phyloP scores from a whole-genome alignment of 371 early-diverging fungal species.

The Umbelopsis sp. region DNA sequence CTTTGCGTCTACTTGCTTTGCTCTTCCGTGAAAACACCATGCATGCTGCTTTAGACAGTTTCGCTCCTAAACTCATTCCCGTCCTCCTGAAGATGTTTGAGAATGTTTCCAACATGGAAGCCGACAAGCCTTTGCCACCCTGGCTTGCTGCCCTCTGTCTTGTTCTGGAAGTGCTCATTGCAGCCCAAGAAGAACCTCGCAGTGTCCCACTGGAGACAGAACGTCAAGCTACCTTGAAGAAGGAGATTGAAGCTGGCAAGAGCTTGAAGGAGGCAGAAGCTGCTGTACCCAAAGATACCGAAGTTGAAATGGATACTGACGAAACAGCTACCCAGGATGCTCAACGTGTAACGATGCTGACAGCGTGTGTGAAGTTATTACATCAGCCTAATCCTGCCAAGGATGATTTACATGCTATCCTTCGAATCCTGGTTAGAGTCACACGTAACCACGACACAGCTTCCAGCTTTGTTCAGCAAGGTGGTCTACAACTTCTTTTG shows the following conservation, averaged over 20 bases:
- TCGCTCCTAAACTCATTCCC: conserved; percentile 38
- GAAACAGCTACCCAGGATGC: conserved; percentile 27
- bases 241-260: conserved; percentile 29
- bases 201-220: conserved; percentile 33
- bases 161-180: conserved; percentile 69
- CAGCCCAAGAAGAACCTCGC: conserved; percentile 68
- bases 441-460: conserved; percentile 74
- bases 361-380: conserved; percentile 50
- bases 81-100: conserved; percentile 53
- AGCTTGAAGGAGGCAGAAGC: conserved; percentile 26
- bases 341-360: conserved; percentile 45
- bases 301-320: conserved; percentile 19
- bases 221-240: conserved; percentile 33
- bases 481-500: conserved; percentile 68
- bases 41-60: conserved; percentile 51
- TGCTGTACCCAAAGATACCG: conserved; percentile 12
- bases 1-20: conserved; percentile 69
- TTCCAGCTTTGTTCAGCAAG: conserved; percentile 65
- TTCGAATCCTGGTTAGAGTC: conserved; percentile 80
- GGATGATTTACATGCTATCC: conserved; percentile 65
- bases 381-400: conserved; percentile 50
- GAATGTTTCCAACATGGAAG: conserved; percentile 24
- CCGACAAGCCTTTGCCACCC: conserved; percentile 35
- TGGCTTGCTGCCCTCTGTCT: conserved; percentile 73
- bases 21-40: conserved; percentile 60